These are phyloP conservation scores for Pleurotus platypus DNA, from an alignment of 768 basidiomycete species.

Conservation along the genomic window DNA sequence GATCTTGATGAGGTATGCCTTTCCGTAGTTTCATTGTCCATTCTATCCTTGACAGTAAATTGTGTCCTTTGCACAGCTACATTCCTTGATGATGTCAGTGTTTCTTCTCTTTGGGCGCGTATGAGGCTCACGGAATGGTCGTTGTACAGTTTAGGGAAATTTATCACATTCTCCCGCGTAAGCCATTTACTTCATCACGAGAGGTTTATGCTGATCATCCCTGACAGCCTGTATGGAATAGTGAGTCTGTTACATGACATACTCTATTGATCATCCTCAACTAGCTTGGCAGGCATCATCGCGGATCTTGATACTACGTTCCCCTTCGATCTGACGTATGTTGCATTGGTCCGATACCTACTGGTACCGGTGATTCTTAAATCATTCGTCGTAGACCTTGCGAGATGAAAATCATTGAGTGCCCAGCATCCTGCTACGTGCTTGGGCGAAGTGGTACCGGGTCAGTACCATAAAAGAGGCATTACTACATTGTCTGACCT, in stretches of 20 bases:
- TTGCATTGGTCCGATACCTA: background rate
- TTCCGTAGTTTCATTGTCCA: background rate
- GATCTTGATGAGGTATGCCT: slow-evolving; percentile 44
- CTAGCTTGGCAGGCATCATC: slow-evolving; percentile 36
- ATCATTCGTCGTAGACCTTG: slow-evolving; percentile 26
- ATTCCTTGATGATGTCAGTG: slow-evolving; percentile 55
- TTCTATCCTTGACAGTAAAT: background rate
- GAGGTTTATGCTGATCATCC: background rate
- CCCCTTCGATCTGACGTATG: slow-evolving; percentile 41
- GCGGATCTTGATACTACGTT: slow-evolving; percentile 45
- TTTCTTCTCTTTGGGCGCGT: background rate
- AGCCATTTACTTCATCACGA: slow-evolving; percentile 5
- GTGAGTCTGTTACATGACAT: slow-evolving; percentile 11
- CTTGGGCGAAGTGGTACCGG: slow-evolving; percentile 73
- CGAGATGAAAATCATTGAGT: slow-evolving; percentile 57
- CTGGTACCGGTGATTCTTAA: background rate
- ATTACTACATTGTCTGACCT: background rate
- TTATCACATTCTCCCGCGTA: slow-evolving; percentile 38
- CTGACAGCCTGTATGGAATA: slow-evolving; percentile 10
- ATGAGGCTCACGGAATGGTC: background rate
- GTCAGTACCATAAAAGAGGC: slow-evolving; percentile 29
- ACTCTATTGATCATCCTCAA: slow-evolving; percentile 30
- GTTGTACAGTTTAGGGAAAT: slow-evolving; percentile 38
- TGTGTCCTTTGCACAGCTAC: slow-evolving; percentile 33
- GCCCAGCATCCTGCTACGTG: slow-evolving; percentile 59